phyloP scores from a whole-genome alignment of 208 protist species.

The Leishmania martiniquensis region DNA sequence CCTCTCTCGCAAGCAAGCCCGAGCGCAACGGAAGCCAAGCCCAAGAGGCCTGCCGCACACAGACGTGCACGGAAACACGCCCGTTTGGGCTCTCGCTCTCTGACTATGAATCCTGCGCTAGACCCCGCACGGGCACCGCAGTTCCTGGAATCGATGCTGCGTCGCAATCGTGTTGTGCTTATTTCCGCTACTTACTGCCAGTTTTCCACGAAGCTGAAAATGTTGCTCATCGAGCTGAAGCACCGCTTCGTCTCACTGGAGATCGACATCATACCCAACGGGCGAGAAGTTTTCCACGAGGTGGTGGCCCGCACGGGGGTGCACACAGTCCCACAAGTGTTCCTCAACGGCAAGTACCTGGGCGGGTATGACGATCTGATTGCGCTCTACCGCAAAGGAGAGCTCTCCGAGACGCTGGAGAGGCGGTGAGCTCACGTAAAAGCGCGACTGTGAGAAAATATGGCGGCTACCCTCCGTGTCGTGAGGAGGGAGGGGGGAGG shows the following conservation, averaged over 20 bases:
- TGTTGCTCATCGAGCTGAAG: constrained; percentile 82
- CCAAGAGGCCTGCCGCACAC: background rate
- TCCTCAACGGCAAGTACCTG: constrained; percentile 79
- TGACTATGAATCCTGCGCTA: constrained; percentile 42
- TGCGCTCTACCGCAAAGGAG: constrained; percentile 59
- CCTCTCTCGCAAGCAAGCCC: background rate
- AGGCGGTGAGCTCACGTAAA: constrained; percentile 26
- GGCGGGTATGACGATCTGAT: constrained; percentile 90
- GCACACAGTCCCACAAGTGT: constrained; percentile 88
- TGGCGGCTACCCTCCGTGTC: background rate
- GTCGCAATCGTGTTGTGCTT: constrained; percentile 77
- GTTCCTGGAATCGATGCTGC: constrained; percentile 84
- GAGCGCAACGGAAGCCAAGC: background rate
- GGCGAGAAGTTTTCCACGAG: constrained; percentile 80
- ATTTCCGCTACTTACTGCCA: constrained; percentile 91
- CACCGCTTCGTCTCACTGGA: constrained; percentile 87
- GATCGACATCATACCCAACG: constrained; percentile 90
- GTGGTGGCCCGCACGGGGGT: constrained; percentile 68
- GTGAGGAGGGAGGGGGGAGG: background rate
- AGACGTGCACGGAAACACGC: background rate
- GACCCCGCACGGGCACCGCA: constrained; percentile 71
- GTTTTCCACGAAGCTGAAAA: constrained; percentile 84
- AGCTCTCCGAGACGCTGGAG: constrained; percentile 64
- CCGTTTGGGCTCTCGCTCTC: background rate
- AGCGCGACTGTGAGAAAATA: background rate